Evolutionary conservation across 2,329 filamentous ascomycete genomes (phyloP), one percentile per base, ranked within the genome.

Genomic region (Podosphaera fusca): DNA sequence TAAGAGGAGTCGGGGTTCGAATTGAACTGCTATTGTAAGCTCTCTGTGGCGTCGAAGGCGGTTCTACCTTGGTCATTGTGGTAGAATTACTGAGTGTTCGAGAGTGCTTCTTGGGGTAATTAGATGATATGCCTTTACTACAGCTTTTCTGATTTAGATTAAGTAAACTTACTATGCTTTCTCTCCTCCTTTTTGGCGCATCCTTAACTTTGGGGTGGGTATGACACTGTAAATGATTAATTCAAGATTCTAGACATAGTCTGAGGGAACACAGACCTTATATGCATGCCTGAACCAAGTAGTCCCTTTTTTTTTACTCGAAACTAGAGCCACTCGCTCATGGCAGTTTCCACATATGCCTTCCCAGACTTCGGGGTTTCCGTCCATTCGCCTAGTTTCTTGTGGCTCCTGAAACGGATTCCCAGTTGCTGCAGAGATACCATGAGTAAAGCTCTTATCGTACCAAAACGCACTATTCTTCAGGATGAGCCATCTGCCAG

Each of bases 381-480:
- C 82, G 66, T 88, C 84, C 72, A 85, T 87, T 55, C 85, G 76
- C 58, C 85, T 74, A 30, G 80, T 85, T 64, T 87, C 78, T 60
- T 84, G 79, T 2, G 87, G 87, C 62, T 84, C 81, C 66, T 86
- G 81, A 70, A 92, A 90, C 2, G 82, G 79, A 60, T 77, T 81
- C 31, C 87, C 86, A 0, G 86, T 90, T 3, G 84, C 82, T 34
- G 85, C 86, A 66, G 84, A 87, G 67, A 94, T 87, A 55, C 87
- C 87, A 66, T 94, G 87, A 1, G 84, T 87, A 68, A 92, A 94
- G 58, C 83, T 86, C 73, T 92, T 90, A 72, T 94, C 87, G 69
- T 94, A 94, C 87, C 87, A 94, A 68, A 87, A 94, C 5, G 87
- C 87, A 57, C 84, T 89, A 70, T 94, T 92, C 73, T 92, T 94